These are phyloP conservation scores for Grosmannia clavigera DNA, from an alignment of 2,329 filamentous ascomycete genomes.

Conservation along the genomic window DNA sequence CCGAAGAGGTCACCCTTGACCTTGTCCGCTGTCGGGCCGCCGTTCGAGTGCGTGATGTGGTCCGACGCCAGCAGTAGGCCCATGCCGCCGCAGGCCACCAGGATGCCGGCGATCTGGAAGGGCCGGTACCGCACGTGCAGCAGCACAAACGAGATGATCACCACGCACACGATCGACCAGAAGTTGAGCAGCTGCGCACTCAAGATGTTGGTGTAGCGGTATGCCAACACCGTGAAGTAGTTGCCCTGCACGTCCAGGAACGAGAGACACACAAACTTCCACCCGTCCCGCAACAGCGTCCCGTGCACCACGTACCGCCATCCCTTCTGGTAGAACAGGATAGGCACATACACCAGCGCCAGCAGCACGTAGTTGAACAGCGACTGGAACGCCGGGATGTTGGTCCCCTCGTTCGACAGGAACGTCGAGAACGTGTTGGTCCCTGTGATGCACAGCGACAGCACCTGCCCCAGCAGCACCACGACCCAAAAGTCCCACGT, in stretches of 20 bases:
- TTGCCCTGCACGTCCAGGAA: conserved; percentile 95
- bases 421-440: conserved; percentile 85
- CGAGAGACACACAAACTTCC: conserved; percentile 86
- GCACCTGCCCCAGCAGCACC: conserved; percentile 66
- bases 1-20: conserved; percentile 91
- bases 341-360: conserved; percentile 66
- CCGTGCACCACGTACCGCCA: conserved; percentile 51
- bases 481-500: conserved; percentile 85
- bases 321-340: conserved; percentile 71
- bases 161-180: conserved; percentile 92
- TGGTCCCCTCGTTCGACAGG: conserved; percentile 52
- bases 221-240: conserved; percentile 94
- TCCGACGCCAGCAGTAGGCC: conserved; percentile 79
- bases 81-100: conserved; percentile 83
- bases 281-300: conserved; percentile 59
- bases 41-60: conserved; percentile 66
- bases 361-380: conserved; percentile 90
- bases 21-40: conserved; percentile 53
- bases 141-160: conserved; percentile 69
- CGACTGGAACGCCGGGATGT: conserved; percentile 88
- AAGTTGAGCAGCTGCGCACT: conserved; percentile 96
- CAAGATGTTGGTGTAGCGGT: conserved; percentile 82
- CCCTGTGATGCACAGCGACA: conserved; percentile 79
- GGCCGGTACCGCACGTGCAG: conserved; percentile 81
- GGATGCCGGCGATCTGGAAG: conserved; percentile 74